Conservation (phyloP, 768 basidiomycete species). For the Agrocybe chaxingu region DNA sequence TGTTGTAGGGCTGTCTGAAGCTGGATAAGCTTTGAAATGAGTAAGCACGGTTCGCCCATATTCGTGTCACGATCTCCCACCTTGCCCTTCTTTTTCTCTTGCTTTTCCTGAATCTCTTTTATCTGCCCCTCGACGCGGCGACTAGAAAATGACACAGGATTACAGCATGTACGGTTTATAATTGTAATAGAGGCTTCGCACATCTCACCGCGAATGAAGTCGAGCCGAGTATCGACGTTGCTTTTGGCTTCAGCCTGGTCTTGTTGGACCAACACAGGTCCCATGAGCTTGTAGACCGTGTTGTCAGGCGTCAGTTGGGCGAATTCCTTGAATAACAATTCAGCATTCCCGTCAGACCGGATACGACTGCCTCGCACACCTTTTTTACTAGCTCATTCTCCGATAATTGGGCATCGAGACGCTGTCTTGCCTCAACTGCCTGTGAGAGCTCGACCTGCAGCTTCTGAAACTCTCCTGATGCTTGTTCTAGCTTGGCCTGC, state of each 20-base stretch:
- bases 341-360: background rate
- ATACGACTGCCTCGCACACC: conserved; percentile 33
- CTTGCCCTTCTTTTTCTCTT: conserved; percentile 82
- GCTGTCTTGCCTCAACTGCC: conserved; percentile 77
- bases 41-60: conserved; percentile 1
- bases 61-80: conserved; percentile 33
- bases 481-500: conserved; percentile 59
- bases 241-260: conserved; percentile 82
- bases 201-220: conserved; percentile 89
- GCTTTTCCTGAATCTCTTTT: conserved; percentile 70
- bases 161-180: background rate
- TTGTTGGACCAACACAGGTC: conserved; percentile 87
- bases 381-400: conserved; percentile 94
- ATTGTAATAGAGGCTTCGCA: conserved; percentile 31
- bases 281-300: conserved; percentile 85
- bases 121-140: conserved; percentile 78
- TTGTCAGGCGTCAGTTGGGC: conserved; percentile 68
- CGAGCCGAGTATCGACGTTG: conserved; percentile 87
- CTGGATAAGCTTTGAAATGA: conserved; percentile 52
- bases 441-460: conserved; percentile 70
- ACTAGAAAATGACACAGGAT: conserved; percentile 9
- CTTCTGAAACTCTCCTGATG: conserved; percentile 76
- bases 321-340: conserved; percentile 65
- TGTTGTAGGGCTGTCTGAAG: conserved; percentile 57
- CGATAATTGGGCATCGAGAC: conserved; percentile 84